A percentile compares a stretch with the other conserved stretches of the same genome.
These are phyloP conservation scores for Penicillium capsulatum DNA, from an alignment of 2,329 filamentous ascomycete species.

Conservation along the genomic window DNA sequence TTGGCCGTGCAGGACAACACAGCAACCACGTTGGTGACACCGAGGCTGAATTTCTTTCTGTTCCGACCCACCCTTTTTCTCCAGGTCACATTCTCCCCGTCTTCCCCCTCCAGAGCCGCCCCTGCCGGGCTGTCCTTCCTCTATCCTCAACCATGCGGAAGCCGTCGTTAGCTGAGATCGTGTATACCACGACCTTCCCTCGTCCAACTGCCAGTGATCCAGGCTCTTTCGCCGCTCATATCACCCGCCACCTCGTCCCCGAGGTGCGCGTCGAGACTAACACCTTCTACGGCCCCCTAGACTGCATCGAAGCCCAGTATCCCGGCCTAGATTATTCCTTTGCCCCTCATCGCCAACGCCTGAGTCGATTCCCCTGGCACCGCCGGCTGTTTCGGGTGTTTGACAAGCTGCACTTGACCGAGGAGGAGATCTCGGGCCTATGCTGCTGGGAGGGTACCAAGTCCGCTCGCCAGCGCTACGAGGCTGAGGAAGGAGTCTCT, in stretches of 20 bases:
- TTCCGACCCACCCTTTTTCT: slow-evolving; percentile 2
- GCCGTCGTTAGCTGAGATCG: slow-evolving; percentile 55
- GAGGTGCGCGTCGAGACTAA: slow-evolving; percentile 63
- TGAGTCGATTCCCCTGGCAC: slow-evolving; percentile 60
- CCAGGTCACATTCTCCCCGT: not conserved
- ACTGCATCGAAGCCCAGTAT: slow-evolving; percentile 63
- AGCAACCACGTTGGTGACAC: slow-evolving; percentile 6
- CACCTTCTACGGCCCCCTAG: slow-evolving; percentile 60
- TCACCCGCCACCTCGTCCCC: slow-evolving; percentile 59
- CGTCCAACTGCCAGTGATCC: slow-evolving; percentile 55
- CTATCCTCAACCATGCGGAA: slow-evolving; percentile 51
- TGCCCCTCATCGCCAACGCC: slow-evolving; percentile 58
- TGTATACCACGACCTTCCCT: slow-evolving; percentile 58
- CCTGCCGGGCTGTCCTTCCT: not conserved
- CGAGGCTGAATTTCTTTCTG: slow-evolving; percentile 4
- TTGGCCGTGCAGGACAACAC: slow-evolving; percentile 14
- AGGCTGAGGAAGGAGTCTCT: slow-evolving; percentile 54
- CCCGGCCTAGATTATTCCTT: slow-evolving; percentile 63
- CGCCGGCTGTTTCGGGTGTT: slow-evolving; percentile 58
- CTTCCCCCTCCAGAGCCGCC: not conserved
- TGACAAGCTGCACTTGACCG: slow-evolving; percentile 55
- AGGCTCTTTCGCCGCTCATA: slow-evolving; percentile 55
- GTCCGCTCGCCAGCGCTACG: slow-evolving; percentile 45
- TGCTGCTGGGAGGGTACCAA: slow-evolving; percentile 57
- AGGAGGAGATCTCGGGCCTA: slow-evolving; percentile 57